Percentiles rank a stretch among this genome's conserved stretches.
Evolutionary conservation across 495 filamentous ascomycete species (phyloP).

Genomic region (Glonium stellatum): DNA sequence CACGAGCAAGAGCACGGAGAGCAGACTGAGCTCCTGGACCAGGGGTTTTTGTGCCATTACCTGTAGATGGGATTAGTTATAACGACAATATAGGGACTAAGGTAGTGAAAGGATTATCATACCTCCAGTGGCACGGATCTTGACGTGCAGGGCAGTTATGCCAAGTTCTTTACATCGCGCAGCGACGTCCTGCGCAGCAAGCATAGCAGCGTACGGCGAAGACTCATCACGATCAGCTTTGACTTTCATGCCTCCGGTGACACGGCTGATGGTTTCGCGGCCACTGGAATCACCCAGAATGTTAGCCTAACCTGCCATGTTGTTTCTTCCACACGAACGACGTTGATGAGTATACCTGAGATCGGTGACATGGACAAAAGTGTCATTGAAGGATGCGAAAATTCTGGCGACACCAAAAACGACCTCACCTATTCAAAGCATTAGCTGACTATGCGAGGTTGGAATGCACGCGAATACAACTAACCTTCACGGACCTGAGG

Average conservation of each 20-base stretch:
- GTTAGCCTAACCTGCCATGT: slow-evolving; percentile 47
- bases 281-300: slow-evolving; percentile 43
- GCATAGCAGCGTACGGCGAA: slow-evolving; percentile 98
- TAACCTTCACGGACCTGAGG: slow-evolving; percentile 85
- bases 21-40: slow-evolving; percentile 97
- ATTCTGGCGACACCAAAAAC: slow-evolving; percentile 99
- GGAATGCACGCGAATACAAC: slow-evolving; percentile 1
- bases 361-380: slow-evolving; percentile 99
- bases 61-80: slow-evolving; percentile 35
- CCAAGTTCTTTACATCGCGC: slow-evolving; percentile 98
- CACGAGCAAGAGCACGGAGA: slow-evolving; percentile 94
- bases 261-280: slow-evolving; percentile 98
- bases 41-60: slow-evolving; percentile 99
- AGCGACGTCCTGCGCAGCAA: slow-evolving; percentile 94
- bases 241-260: slow-evolving; percentile 99
- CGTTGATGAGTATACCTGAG: slow-evolving; percentile 38
- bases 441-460: too few relatives aligned
- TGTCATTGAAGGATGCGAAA: slow-evolving; percentile 98
- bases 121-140: slow-evolving; percentile 99
- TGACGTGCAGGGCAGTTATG: slow-evolving; percentile 98
- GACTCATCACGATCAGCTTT: slow-evolving; percentile 99
- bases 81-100: not conserved
- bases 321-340: not conserved
- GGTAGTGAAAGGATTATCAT: slow-evolving; percentile 26
- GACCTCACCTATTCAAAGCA: slow-evolving; percentile 61